A percentile compares a stretch with the other conserved stretches of the same genome.
These are phyloP conservation scores for Cucumis cinereus DNA, from an alignment of 306 rosid genomes.

Conservation along the genomic window DNA sequence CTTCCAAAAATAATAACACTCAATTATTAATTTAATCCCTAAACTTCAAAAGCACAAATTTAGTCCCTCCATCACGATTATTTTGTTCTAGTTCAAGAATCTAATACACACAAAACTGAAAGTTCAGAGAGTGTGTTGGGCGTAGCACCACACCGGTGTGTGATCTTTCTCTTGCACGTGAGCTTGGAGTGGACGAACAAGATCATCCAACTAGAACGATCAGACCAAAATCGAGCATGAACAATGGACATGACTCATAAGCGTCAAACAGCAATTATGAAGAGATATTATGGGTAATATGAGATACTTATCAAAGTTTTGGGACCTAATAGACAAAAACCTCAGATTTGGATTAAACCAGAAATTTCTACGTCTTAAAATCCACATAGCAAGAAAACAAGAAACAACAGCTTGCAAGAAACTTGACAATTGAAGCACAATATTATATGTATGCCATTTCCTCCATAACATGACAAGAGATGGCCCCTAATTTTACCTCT, in stretches of 20 bases:
- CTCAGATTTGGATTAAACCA: neutral
- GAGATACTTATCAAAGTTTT: neutral
- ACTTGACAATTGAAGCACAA: neutral
- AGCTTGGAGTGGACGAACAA: no score
- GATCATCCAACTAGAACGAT: no score
- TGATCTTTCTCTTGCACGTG: no score
- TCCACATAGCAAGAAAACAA: neutral
- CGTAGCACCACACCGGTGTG: no score
- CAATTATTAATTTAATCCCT: no score
- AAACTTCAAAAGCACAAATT: no score
- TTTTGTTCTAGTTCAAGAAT: neutral
- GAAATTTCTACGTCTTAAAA: neutral
- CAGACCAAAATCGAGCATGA: no score
- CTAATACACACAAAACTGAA: neutral
- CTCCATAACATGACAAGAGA: neutral
- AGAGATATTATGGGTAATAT: no score
- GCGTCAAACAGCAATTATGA: no score
- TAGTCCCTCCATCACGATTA: no score
- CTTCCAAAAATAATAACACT: no score
- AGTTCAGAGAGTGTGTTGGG: neutral
- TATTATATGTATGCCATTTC: neutral
- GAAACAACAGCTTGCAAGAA: neutral
- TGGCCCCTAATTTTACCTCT: neutral
- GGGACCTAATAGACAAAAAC: neutral
- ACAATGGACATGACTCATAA: no score